These are phyloP conservation scores for Aspergillus calidoustus DNA, from an alignment of 2,329 filamentous ascomycete genomes.

Conservation along the genomic window DNA sequence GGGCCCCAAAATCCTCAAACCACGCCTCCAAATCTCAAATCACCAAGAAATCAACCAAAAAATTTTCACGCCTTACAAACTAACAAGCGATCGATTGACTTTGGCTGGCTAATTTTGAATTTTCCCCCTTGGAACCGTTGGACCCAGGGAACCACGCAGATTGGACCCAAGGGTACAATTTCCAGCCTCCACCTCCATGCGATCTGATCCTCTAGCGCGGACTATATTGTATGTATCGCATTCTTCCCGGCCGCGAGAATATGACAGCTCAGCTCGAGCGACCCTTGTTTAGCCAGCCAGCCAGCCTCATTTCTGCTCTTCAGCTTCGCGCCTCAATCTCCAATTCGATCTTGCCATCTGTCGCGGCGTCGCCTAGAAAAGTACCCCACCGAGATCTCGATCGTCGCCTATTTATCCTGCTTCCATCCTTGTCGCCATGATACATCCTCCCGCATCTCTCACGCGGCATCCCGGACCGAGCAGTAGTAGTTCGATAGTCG, in stretches of 20 bases:
- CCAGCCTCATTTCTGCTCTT: background rate
- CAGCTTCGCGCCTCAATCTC: background rate
- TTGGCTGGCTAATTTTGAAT: background rate
- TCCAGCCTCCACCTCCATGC: constrained; percentile 4
- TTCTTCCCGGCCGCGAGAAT: constrained; percentile 5
- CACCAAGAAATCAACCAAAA: background rate
- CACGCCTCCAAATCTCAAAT: background rate
- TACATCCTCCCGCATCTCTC: background rate
- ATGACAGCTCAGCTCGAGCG: constrained; percentile 17
- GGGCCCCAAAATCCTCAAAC: background rate
- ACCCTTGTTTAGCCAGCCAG: background rate
- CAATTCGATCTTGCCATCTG: background rate
- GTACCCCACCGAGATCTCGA: constrained; percentile 3
- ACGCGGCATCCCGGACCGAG: background rate
- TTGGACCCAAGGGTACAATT: background rate
- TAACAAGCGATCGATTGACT: background rate
- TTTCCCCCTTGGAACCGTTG: background rate
- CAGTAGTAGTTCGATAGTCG: background rate
- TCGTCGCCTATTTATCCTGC: constrained; percentile 3
- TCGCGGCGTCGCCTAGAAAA: background rate
- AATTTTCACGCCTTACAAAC: background rate
- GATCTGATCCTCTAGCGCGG: background rate
- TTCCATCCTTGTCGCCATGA: constrained; percentile 1
- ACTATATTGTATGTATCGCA: constrained; percentile 19
- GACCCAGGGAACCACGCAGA: background rate